These are phyloP conservation scores for Malassezia brasiliensis DNA, from an alignment of 1,284 basidiomycete genomes.

Conservation along the genomic window DNA sequence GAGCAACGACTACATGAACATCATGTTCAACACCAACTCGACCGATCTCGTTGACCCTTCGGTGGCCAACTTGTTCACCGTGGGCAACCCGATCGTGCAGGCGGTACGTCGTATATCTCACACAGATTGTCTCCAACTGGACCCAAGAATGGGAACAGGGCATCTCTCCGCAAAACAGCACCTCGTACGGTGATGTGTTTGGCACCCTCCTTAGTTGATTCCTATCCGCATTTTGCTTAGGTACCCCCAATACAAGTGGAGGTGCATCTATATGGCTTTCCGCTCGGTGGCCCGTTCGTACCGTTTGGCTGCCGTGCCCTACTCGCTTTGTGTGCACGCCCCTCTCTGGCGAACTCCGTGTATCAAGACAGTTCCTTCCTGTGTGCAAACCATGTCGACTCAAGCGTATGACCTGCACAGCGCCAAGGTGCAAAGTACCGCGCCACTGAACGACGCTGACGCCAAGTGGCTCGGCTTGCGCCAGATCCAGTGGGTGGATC, in stretches of 20 bases:
- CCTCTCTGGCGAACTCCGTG: too few species aligned
- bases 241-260: not conserved
- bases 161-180: not conserved
- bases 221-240: not conserved
- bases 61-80: constrained; percentile 5
- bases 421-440: constrained; percentile 20
- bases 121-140: constrained; percentile 10
- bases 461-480: constrained; percentile 44
- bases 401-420: constrained; percentile 10
- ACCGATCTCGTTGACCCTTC: constrained; percentile 1
- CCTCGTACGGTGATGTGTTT: constrained; percentile 13
- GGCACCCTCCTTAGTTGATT: constrained; percentile 1
- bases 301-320: too few species aligned
- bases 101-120: not conserved
- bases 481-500: constrained; percentile 43
- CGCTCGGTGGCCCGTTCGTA: not conserved
- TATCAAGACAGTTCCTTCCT: not conserved
- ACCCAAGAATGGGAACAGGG: constrained; percentile 2
- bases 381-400: constrained; percentile 20
- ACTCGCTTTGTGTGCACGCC: too few species aligned
- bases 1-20: not conserved
- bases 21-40: not conserved
- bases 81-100: constrained; percentile 7
- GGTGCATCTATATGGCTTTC: not conserved
- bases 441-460: constrained; percentile 25